Evolutionary conservation across 768 basidiomycete species (phyloP).

Genomic region (Filobasidium wieringae): DNA sequence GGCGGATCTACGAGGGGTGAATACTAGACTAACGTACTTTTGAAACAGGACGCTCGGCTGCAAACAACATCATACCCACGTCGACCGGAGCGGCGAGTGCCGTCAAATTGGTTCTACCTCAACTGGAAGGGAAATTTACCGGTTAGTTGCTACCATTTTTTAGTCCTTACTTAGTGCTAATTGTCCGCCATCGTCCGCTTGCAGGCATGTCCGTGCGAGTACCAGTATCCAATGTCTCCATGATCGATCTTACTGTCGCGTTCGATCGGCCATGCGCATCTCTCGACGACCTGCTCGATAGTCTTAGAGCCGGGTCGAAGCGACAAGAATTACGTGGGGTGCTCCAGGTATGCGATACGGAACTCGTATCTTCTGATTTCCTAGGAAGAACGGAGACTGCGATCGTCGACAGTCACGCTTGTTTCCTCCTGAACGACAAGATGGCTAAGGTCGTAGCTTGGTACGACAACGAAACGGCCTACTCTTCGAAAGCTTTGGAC

Average conservation of each 20-base stretch:
- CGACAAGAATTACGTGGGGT: constrained; percentile 24
- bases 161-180: not conserved
- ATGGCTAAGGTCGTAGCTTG: constrained; percentile 36
- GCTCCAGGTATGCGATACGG: constrained; percentile 34
- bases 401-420: constrained; percentile 35
- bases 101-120: constrained; percentile 37
- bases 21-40: no score
- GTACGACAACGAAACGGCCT: constrained; percentile 39
- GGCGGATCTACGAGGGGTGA: not conserved
- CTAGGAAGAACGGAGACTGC: constrained; percentile 25
- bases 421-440: constrained; percentile 27
- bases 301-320: not conserved
- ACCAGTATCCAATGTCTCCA: constrained; percentile 37
- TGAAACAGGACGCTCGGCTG: constrained; percentile 26
- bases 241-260: constrained; percentile 38
- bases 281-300: constrained; percentile 30
- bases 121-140: constrained; percentile 38
- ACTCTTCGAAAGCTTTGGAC: constrained; percentile 16
- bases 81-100: constrained; percentile 37
- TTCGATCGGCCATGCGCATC: constrained; percentile 26
- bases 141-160: constrained; percentile 18
- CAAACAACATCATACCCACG: constrained; percentile 38
- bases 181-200: not conserved
- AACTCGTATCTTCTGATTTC: constrained; percentile 39
- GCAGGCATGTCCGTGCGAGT: constrained; percentile 39